These are phyloP conservation scores for Thelonectria blattea DNA, from an alignment of 2,329 filamentous ascomycete genomes.

Conservation along the genomic window DNA sequence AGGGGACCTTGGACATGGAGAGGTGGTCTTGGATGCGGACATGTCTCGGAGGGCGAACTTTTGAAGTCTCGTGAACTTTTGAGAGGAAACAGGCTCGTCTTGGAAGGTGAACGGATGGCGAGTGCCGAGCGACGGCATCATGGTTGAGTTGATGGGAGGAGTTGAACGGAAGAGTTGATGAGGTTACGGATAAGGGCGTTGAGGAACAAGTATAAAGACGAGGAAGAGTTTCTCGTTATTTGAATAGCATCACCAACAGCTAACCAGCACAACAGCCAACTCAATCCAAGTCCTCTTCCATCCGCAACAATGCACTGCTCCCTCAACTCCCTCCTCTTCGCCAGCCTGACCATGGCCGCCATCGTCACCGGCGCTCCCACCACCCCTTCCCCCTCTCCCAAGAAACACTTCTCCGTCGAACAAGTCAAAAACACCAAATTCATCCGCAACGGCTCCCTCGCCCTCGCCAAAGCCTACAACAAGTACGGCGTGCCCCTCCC, in stretches of 20 bases:
- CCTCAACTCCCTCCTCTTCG: constrained; percentile 4
- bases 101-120: not conserved
- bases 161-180: no score
- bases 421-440: constrained; percentile 47
- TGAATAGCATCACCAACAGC: not conserved
- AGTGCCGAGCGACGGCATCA: not conserved
- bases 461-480: constrained; percentile 42
- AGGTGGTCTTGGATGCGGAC: not conserved
- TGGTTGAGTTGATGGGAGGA: no score
- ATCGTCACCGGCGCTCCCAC: constrained; percentile 7
- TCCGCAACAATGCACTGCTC: constrained; percentile 6
- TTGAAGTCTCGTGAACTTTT: not conserved
- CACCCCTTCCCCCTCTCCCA: not conserved
- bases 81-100: not conserved
- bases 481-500: constrained; percentile 47
- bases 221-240: not conserved
- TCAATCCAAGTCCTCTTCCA: not conserved
- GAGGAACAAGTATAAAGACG: not conserved
- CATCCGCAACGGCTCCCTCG: constrained; percentile 42
- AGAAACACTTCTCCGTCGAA: constrained; percentile 37
- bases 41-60: no score
- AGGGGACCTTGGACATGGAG: not conserved
- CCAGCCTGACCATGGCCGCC: constrained; percentile 8
- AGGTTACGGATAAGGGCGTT: not conserved
- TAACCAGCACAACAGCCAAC: not conserved